Evolutionary conservation across 2,329 filamentous ascomycete genomes (phyloP).

Genomic region (Knufia petricola): DNA sequence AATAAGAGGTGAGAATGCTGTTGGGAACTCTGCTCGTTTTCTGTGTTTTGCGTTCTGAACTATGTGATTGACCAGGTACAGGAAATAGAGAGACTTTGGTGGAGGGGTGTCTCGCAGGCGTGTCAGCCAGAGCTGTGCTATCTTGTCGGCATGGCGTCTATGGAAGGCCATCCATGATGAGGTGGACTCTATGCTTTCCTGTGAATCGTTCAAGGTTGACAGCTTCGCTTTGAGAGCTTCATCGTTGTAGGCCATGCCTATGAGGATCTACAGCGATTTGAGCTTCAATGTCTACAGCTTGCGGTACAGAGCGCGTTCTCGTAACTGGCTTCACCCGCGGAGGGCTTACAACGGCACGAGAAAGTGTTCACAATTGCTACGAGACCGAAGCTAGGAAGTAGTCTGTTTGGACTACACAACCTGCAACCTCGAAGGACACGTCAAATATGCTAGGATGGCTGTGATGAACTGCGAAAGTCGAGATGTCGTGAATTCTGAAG

Average conservation of each 20-base stretch:
- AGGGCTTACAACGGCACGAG: neutral
- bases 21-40: constrained; percentile 82
- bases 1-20: constrained; percentile 83
- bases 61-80: constrained; percentile 96
- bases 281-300: constrained; percentile 8
- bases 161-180: constrained; percentile 98
- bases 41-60: constrained; percentile 91
- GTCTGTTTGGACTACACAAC: neutral
- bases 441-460: no score
- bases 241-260: constrained; percentile 91
- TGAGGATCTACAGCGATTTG: constrained; percentile 13
- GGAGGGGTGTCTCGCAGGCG: constrained; percentile 78
- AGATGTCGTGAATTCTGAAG: neutral
- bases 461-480: neutral
- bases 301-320: neutral
- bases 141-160: constrained; percentile 85
- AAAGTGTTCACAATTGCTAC: neutral
- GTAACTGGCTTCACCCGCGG: neutral
- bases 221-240: constrained; percentile 93
- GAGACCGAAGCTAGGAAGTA: neutral
- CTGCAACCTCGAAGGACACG: neutral
- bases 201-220: constrained; percentile 88
- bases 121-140: constrained; percentile 84
- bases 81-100: constrained; percentile 75
- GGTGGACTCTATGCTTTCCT: constrained; percentile 91